Percentiles rank a stretch among this genome's conserved stretches.
phyloP scores from a whole-genome alignment of 148 eudicot species.

The Camellia sinensis region DNA sequence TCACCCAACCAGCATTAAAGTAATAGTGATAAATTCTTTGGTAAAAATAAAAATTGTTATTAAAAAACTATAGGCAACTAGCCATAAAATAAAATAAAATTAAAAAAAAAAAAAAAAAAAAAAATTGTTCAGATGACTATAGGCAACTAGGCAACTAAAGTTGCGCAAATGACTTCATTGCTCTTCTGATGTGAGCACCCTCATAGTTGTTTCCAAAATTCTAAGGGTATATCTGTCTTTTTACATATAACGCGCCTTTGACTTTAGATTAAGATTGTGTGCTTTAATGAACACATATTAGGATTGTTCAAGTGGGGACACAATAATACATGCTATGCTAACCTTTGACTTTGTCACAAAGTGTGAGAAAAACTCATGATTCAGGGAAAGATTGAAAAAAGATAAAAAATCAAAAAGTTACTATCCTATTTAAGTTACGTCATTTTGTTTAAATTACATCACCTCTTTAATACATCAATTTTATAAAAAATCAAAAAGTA shows the following conservation, averaged over 20 bases:
- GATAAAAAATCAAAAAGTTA: too few species aligned
- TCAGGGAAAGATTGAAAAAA: too few species aligned
- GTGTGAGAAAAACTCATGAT: neutral
- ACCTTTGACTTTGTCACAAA: slow-evolving; percentile 9
- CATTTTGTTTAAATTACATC: too few species aligned
- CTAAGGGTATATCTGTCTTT: neutral
- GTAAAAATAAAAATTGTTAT: too few species aligned
- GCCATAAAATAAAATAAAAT: too few species aligned
- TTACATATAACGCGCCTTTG: neutral
- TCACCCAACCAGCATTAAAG: too few species aligned
- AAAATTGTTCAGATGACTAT: neutral
- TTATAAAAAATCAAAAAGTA: too few species aligned
- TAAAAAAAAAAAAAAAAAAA: neutral
- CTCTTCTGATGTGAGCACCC: neutral
- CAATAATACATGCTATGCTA: neutral
- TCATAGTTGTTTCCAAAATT: neutral
- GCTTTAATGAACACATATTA: neutral
- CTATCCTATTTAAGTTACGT: too few species aligned
- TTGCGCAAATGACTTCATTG: slow-evolving; percentile 2
- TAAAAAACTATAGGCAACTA: too few species aligned
- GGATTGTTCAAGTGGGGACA: neutral
- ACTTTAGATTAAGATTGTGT: neutral
- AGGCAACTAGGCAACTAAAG: neutral
- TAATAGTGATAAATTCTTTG: too few species aligned
- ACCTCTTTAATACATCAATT: too few species aligned